A percentile compares a stretch with the other conserved stretches of the same genome.
phyloP scores from a whole-genome alignment of 768 basidiomycete species.

The Hortiboletus campestris region DNA sequence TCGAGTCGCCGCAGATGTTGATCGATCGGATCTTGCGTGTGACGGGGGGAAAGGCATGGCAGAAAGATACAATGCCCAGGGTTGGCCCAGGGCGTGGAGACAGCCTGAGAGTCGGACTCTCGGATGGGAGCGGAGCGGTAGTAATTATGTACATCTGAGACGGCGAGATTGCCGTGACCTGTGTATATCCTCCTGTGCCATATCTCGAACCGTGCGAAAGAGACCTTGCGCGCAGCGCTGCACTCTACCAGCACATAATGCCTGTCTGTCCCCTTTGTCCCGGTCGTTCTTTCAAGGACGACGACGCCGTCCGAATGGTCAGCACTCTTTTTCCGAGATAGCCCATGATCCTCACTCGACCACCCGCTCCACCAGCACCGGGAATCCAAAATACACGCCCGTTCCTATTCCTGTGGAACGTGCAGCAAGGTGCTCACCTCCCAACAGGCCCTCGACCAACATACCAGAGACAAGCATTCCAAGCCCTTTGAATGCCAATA shows the following conservation, averaged over 20 bases:
- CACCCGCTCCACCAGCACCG: slow-evolving; percentile 9
- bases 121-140: neutral
- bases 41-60: slow-evolving; percentile 8
- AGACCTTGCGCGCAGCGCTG: too few species aligned
- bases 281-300: slow-evolving; percentile 15
- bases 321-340: neutral
- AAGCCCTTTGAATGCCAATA: slow-evolving; percentile 11
- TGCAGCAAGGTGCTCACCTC: slow-evolving; percentile 9
- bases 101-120: neutral
- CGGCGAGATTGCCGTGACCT: too few species aligned
- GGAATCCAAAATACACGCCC: neutral
- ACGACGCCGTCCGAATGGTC: slow-evolving; percentile 12
- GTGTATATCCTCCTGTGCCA: neutral
- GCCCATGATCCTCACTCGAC: neutral
- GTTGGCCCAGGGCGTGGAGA: neutral
- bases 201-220: slow-evolving; percentile 18
- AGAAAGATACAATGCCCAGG: neutral
- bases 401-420: slow-evolving; percentile 1
- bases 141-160: neutral
- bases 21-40: slow-evolving; percentile 17
- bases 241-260: slow-evolving; percentile 9
- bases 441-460: slow-evolving; percentile 15
- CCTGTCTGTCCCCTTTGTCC: slow-evolving; percentile 18
- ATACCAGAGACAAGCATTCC: slow-evolving; percentile 10
- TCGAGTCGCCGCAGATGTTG: slow-evolving; percentile 17